These are phyloP conservation scores for Hypholoma sublateritium DNA, from an alignment of 768 basidiomycete genomes.

Conservation along the genomic window DNA sequence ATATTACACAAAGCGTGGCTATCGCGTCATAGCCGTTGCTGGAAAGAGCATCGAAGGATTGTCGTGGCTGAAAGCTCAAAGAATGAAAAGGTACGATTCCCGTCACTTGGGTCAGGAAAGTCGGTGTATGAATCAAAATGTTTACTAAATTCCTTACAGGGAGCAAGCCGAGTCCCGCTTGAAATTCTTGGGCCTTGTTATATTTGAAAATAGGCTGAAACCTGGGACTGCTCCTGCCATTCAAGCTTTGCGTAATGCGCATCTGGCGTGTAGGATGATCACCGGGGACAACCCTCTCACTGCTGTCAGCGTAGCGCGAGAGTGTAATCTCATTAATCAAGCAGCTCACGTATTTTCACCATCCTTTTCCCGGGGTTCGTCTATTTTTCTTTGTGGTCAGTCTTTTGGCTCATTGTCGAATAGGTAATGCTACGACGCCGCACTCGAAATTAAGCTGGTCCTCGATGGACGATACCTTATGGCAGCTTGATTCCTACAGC, in stretches of 20 bases:
- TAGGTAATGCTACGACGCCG: constrained; percentile 55
- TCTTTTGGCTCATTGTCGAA: constrained; percentile 1
- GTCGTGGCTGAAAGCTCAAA: constrained; percentile 96
- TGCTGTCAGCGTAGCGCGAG: constrained; percentile 94
- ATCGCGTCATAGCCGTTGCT: constrained; percentile 96
- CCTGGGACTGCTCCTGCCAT: constrained; percentile 90
- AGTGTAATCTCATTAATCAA: constrained; percentile 86
- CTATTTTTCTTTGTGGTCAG: neutral
- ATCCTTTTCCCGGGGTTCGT: constrained; percentile 67
- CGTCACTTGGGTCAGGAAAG: neutral
- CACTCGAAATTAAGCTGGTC: constrained; percentile 81
- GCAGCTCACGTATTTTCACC: constrained; percentile 90
- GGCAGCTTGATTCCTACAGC: constrained; percentile 87
- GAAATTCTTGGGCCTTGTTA: constrained; percentile 90
- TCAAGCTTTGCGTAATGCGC: constrained; percentile 82
- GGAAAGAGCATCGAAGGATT: constrained; percentile 93
- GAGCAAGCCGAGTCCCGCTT: constrained; percentile 93
- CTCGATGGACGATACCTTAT: constrained; percentile 82
- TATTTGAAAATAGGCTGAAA: constrained; percentile 98
- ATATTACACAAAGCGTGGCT: constrained; percentile 96
- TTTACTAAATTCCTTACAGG: constrained; percentile 36
- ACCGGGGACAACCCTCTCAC: constrained; percentile 98
- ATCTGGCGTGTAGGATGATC: constrained; percentile 95
- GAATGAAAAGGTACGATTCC: constrained; percentile 79
- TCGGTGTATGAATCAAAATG: constrained; percentile 1